A percentile compares a stretch with the other conserved stretches of the same genome.
Conservation (phyloP, 257 asterid species). For the Ophiorrhiza pumila region DNA sequence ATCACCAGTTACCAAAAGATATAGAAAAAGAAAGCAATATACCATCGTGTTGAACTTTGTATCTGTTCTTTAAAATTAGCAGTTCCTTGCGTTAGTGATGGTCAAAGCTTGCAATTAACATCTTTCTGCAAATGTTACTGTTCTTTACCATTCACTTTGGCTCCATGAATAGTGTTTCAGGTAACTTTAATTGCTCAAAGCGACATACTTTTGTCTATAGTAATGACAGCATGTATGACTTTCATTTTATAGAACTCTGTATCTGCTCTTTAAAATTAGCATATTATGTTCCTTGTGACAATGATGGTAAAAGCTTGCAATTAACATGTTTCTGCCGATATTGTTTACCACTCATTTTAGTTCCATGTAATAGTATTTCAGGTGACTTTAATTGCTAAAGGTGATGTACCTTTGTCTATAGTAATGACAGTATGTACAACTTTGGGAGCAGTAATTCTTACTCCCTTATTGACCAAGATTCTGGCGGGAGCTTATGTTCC, state of each 20-base stretch:
- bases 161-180: conserved; percentile 60
- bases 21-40: not conserved
- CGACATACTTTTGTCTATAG: conserved; percentile 80
- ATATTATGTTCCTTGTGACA: not conserved
- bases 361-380: conserved; percentile 56
- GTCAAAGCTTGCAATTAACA: conserved; percentile 1
- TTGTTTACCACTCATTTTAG: conserved; percentile 13
- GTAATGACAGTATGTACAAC: conserved; percentile 91
- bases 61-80: not conserved
- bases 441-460: conserved; percentile 78
- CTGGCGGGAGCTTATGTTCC: conserved; percentile 89
- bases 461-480: conserved; percentile 69
- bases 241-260: too few relatives aligned
- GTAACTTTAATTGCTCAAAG: conserved; percentile 86
- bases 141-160: conserved; percentile 8
- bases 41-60: not conserved
- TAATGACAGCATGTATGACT: conserved; percentile 84
- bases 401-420: conserved; percentile 82
- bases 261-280: not conserved
- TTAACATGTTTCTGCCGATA: not conserved
- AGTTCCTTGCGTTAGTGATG: not conserved
- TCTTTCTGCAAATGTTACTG: too few relatives aligned
- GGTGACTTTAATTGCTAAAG: conserved; percentile 91
- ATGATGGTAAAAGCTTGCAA: not conserved
- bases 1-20: not conserved